Percentiles rank a stretch among this genome's conserved stretches.
phyloP scores from a whole-genome alignment of 2,329 filamentous ascomycete genomes.

The Cordyceps farinosa region DNA sequence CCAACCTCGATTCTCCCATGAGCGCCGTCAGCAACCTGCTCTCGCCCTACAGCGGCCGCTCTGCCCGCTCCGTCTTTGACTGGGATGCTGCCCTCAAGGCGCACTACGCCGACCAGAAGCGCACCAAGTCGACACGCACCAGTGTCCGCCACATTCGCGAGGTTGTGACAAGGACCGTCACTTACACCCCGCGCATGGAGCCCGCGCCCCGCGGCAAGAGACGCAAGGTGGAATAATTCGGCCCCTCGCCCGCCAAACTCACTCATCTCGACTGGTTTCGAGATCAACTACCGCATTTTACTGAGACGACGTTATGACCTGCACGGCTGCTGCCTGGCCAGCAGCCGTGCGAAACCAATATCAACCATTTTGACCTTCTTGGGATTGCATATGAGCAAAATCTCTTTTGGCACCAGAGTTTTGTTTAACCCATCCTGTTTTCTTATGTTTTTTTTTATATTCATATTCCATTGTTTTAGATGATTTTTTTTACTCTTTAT shows the following conservation, averaged over 20 bases:
- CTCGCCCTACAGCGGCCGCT: slow-evolving; percentile 71
- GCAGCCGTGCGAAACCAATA: slow-evolving; percentile 5
- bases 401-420: slow-evolving; percentile 17
- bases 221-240: slow-evolving; percentile 60
- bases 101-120: slow-evolving; percentile 57
- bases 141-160: slow-evolving; percentile 73
- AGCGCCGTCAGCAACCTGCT: slow-evolving; percentile 56
- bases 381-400: slow-evolving; percentile 16
- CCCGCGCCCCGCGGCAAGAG: slow-evolving; percentile 91
- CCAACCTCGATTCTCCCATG: slow-evolving; percentile 64
- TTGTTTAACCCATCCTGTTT: slow-evolving; percentile 14
- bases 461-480: slow-evolving; percentile 6
- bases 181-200: slow-evolving; percentile 81
- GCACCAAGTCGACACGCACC: slow-evolving; percentile 55
- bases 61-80: slow-evolving; percentile 68
- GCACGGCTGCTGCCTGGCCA: slow-evolving; percentile 11
- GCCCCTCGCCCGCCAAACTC: not conserved
- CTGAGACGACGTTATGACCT: slow-evolving; percentile 13
- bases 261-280: slow-evolving; percentile 13
- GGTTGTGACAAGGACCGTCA: slow-evolving; percentile 91
- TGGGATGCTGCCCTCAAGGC: slow-evolving; percentile 71
- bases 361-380: slow-evolving; percentile 13
- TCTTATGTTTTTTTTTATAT: slow-evolving; percentile 10
- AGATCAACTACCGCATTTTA: not conserved
- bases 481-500: slow-evolving; percentile 7